Evolutionary conservation across 352 stramenopile species (phyloP), one percentile per base, ranked within the genome.

Genomic region (Phytophthora rubi): DNA sequence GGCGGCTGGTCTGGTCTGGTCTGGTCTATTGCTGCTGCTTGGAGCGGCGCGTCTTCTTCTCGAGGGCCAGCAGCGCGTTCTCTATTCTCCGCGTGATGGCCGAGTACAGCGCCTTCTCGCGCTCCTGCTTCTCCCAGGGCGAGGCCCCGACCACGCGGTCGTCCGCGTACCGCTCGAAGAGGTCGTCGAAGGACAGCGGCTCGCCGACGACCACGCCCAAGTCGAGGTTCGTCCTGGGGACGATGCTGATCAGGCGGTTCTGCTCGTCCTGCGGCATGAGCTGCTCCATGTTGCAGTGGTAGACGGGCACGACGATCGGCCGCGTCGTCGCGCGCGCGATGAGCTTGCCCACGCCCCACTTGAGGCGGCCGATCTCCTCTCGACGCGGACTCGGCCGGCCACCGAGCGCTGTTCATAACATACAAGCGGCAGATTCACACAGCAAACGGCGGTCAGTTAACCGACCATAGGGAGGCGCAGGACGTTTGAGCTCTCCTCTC

Each of bases 281-380:
- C 68, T 90, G 71, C 67, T 96, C 83, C 87, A 97, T 95, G 73
- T 94, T 94, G 64, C 85, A 70, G 72, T 96, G 88, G 64, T 97
- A 97, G 68, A 95, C 80, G 7, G 90, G 90, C 52, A 97, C 72
- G 47, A 97, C 90, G 57, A 97, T 75, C 10, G 87, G 86, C 28
- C 80, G 78, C 53, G 84, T 71, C 16, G 80, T 80, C 0, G 87
- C 83, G 53, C 89, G 86, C 23, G 87, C 87, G 57, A 97, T 93
- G 53, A 97, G 80, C 53, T 96, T 97, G 13, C 83, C 88, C 13
- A 94, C 87, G 10, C 90, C 90, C 90, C 90, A 97, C 62, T 97
- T 97, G 35, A 97, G 70, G 1, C 83, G 83, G 2, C 90, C 90
- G 33, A 97, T 88, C 53, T 95, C 80, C 35, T 86, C 83, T n/a